Percentiles rank a stretch among this genome's conserved stretches.
Evolutionary conservation across 257 asterid genomes (phyloP).

Genomic region (Nicotiana sylvestris): DNA sequence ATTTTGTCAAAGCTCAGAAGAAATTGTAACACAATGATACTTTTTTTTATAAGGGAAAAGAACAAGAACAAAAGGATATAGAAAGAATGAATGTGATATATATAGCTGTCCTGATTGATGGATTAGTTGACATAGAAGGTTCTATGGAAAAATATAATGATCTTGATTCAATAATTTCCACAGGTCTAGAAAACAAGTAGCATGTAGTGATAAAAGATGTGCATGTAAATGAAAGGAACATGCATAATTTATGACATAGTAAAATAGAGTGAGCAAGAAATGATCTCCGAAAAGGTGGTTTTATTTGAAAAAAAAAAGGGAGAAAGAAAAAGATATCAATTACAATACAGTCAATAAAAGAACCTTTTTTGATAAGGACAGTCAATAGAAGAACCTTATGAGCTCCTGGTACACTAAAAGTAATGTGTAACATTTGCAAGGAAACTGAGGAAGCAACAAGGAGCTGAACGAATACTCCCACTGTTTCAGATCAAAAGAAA

Average conservation of each 20-base stretch:
- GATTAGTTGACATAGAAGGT: not conserved
- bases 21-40: not conserved
- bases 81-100: not conserved
- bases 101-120: not conserved
- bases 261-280: not conserved
- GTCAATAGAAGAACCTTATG: not conserved
- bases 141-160: not conserved
- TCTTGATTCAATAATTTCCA: not conserved
- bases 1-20: not conserved
- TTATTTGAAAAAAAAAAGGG: not conserved
- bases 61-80: not conserved
- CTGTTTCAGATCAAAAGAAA: not conserved
- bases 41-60: not conserved
- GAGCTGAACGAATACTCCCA: slow-evolving; percentile 3
- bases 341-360: not conserved
- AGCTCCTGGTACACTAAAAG: not conserved
- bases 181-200: not conserved
- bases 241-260: not conserved
- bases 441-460: not conserved
- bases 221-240: not conserved
- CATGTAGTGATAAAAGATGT: not conserved
- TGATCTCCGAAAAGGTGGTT: not conserved
- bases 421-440: not conserved
- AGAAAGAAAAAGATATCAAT: not conserved
- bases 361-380: not conserved